Evolutionary conservation across 2,329 filamentous ascomycete species (phyloP), one percentile per base, ranked within the genome.

Genomic region (Fonsecaea pugnacius): DNA sequence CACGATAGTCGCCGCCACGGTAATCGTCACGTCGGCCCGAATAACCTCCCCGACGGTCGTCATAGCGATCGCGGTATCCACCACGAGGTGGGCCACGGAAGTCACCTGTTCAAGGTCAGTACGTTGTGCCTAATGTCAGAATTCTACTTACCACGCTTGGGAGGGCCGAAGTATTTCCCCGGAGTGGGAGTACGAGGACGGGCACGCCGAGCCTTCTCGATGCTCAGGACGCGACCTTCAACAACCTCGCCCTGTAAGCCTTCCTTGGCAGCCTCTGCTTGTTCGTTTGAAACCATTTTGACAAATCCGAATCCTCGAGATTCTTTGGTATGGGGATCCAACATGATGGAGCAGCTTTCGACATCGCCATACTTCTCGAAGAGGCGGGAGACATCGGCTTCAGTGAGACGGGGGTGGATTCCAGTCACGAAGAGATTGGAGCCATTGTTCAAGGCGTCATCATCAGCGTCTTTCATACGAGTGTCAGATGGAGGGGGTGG

Each of bases 341-440:
- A 88, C 95, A 99, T 99, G 82, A 99, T 99, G 79, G 97, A 96
- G 83, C 94, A 98, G 82, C 96, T 98, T 82, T 98, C 94, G 58
- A 99, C 95, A 76, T 96, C 92, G 72, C 95, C 95, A 75, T 98
- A 98, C 81, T 98, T 99, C 82, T 97, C 92, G 75, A 99, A 99
- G 70, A 99, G 89, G 77, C 92, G 92, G 60, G 91, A 90, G 67
- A 99, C 91, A 76, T 98, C 95, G 16, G 89, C 86, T 78, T 99
- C 95, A 54, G 86, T 89, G 70, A 99, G 86, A 73, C 91, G 91
- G 63, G 95, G 95, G 78, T 98, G 92, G 71, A 99, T 99, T 72
- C 95, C 95, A 69, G 95, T 99, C 71, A 99, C 95, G 78, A 99
- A 99, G 65, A 99, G 90, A 83, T 99, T 99, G 71, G 95, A 97